Percentiles rank a stretch among this genome's conserved stretches.
phyloP scores from a whole-genome alignment of 768 basidiomycete genomes.

The Xerocomellus intermedius region DNA sequence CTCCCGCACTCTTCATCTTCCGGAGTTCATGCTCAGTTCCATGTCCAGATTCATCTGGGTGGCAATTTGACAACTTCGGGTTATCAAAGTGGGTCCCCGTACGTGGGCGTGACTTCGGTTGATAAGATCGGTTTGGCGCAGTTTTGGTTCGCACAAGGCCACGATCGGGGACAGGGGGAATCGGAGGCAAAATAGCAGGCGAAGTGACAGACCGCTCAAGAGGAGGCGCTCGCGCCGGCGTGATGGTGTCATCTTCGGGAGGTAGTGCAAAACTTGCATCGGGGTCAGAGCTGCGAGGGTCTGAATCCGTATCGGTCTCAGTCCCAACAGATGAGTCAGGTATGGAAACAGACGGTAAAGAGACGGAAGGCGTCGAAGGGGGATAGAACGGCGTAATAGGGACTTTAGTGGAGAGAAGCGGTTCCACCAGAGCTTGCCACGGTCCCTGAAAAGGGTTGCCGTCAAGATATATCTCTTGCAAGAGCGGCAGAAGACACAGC shows the following conservation, averaged over 20 bases:
- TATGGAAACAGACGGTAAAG: constrained; percentile 47
- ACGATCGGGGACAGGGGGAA: constrained; percentile 31
- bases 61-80: constrained; percentile 14
- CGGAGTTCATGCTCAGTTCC: constrained; percentile 61
- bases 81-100: constrained; percentile 29
- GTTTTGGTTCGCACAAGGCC: constrained; percentile 71
- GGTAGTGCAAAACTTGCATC: constrained; percentile 28
- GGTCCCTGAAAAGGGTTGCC: constrained; percentile 94
- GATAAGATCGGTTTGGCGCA: constrained; percentile 59
- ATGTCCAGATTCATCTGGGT: constrained; percentile 41
- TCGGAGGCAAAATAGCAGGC: constrained; percentile 37
- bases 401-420: constrained; percentile 67
- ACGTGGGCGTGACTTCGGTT: constrained; percentile 42
- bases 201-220: constrained; percentile 53
- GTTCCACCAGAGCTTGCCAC: constrained; percentile 87
- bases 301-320: constrained; percentile 56
- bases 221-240: constrained; percentile 54
- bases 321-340: constrained; percentile 44
- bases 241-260: constrained; percentile 73
- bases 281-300: constrained; percentile 42
- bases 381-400: constrained; percentile 63
- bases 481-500: constrained; percentile 81
- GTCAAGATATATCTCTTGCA: constrained; percentile 90
- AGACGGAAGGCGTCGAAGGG: constrained; percentile 61
- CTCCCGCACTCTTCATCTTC: constrained; percentile 87